phyloP scores from a whole-genome alignment of 2,329 filamentous ascomycete genomes.

The Thielaviopsis cerberus region DNA sequence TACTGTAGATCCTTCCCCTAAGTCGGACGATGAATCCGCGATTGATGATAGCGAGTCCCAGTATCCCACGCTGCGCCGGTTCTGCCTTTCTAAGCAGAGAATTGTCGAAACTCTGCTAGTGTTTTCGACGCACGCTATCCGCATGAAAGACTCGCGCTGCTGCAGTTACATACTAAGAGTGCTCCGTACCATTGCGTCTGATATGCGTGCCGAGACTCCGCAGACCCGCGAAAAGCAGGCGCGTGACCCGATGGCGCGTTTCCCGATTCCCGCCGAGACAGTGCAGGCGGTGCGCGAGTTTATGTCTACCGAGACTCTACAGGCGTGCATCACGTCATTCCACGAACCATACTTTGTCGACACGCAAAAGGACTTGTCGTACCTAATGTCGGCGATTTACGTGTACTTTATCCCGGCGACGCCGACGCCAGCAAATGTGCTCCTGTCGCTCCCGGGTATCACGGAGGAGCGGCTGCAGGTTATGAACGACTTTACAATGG shows the following conservation, averaged over 20 bases:
- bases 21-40: neutral
- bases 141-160: slow-evolving; percentile 76
- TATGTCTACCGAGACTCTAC: slow-evolving; percentile 72
- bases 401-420: slow-evolving; percentile 54
- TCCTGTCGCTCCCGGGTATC: slow-evolving; percentile 68
- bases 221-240: slow-evolving; percentile 8
- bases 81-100: slow-evolving; percentile 58
- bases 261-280: slow-evolving; percentile 32
- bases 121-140: slow-evolving; percentile 79
- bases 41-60: slow-evolving; percentile 2
- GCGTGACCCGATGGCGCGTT: slow-evolving; percentile 20
- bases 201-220: slow-evolving; percentile 32
- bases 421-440: slow-evolving; percentile 50
- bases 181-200: slow-evolving; percentile 67
- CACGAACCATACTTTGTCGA: slow-evolving; percentile 96
- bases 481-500: slow-evolving; percentile 41
- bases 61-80: slow-evolving; percentile 49
- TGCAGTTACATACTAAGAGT: slow-evolving; percentile 71
- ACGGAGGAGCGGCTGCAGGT: slow-evolving; percentile 46
- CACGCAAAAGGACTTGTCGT: slow-evolving; percentile 77
- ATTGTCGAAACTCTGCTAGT: slow-evolving; percentile 77
- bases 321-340: slow-evolving; percentile 74
- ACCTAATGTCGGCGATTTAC: slow-evolving; percentile 71
- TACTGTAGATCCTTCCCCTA: slow-evolving; percentile 5
- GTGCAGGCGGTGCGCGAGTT: slow-evolving; percentile 64